A percentile compares a stretch with the other conserved stretches of the same genome.
Conservation (phyloP, 495 filamentous ascomycete species). For the Penicillium arizonense region DNA sequence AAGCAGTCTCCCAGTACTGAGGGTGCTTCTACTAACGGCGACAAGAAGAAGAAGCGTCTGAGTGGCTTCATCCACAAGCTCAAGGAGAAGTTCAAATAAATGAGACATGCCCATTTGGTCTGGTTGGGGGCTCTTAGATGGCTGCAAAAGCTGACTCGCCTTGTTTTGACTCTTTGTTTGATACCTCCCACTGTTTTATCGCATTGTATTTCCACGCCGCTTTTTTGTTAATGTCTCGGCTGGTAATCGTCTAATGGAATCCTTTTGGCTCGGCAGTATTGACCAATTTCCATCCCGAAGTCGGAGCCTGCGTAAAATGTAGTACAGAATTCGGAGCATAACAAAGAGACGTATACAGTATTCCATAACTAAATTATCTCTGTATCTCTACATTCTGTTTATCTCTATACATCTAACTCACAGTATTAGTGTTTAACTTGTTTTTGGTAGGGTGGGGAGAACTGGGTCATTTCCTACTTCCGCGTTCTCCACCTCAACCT, state of each 20-base stretch:
- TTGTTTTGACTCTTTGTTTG: slow-evolving; percentile 9
- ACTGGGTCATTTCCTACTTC: background rate
- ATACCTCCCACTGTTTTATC: slow-evolving; percentile 26
- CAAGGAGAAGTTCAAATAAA: slow-evolving; percentile 49
- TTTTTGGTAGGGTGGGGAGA: background rate
- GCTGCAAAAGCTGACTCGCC: background rate
- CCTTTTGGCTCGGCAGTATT: background rate
- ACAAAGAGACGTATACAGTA: background rate
- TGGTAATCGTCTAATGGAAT: slow-evolving; percentile 7
- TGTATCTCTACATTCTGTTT: no score
- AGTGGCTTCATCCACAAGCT: slow-evolving; percentile 50
- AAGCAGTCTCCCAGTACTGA: slow-evolving; percentile 14
- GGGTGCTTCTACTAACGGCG: slow-evolving; percentile 13
- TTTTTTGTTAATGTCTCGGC: slow-evolving; percentile 4
- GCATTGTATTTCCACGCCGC: slow-evolving; percentile 28
- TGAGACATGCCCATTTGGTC: background rate
- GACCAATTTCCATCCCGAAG: background rate
- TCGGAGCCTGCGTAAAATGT: slow-evolving; percentile 6
- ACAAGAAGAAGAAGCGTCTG: slow-evolving; percentile 44
- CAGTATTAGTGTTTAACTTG: background rate
- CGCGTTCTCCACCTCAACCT: background rate
- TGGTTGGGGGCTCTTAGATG: slow-evolving; percentile 3
- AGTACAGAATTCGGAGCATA: slow-evolving; percentile 6
- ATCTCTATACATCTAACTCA: no score
- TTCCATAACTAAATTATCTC: background rate